phyloP scores from a whole-genome alignment of 164 flowering plant genomes.

The Brasenia schreberi region DNA sequence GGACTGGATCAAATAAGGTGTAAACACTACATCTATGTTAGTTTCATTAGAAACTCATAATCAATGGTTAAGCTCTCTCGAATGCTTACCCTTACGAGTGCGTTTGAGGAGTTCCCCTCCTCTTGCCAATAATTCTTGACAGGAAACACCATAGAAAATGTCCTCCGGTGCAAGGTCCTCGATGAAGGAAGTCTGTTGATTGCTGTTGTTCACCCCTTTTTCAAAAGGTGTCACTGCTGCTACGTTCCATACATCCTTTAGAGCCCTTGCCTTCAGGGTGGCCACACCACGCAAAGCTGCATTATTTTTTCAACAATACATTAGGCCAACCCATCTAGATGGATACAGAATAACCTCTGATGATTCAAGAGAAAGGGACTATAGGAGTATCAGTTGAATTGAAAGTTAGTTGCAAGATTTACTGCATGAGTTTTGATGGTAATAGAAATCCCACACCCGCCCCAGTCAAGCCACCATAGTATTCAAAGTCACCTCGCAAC shows the following conservation, averaged over 20 bases:
- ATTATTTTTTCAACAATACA: not conserved
- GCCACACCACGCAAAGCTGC: constrained; percentile 93
- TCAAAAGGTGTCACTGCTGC: constrained; percentile 88
- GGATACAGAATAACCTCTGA: not conserved
- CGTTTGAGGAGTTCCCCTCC: constrained; percentile 91
- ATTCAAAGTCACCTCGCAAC: too few relatives aligned
- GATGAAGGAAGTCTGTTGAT: constrained; percentile 17
- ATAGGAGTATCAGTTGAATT: too few relatives aligned
- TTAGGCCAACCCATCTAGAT: not conserved
- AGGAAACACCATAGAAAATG: constrained; percentile 68
- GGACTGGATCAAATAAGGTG: not conserved
- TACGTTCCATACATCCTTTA: constrained; percentile 93
- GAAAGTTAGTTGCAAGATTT: too few relatives aligned
- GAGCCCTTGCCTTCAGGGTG: constrained; percentile 79
- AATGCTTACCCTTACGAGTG: constrained; percentile 63
- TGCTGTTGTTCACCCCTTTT: constrained; percentile 31
- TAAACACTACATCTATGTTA: too few relatives aligned
- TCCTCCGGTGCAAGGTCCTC: constrained; percentile 71
- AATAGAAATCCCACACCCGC: too few relatives aligned
- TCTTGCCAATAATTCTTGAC: constrained; percentile 65
- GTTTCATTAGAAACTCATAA: too few relatives aligned
- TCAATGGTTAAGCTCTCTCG: too few relatives aligned
- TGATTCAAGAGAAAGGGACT: too few relatives aligned
- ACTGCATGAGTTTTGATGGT: too few relatives aligned
- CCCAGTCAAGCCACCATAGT: too few relatives aligned